Conservation (phyloP, 192 early-diverging fungal genomes). For the Umbelopsis ramanniana region DNA sequence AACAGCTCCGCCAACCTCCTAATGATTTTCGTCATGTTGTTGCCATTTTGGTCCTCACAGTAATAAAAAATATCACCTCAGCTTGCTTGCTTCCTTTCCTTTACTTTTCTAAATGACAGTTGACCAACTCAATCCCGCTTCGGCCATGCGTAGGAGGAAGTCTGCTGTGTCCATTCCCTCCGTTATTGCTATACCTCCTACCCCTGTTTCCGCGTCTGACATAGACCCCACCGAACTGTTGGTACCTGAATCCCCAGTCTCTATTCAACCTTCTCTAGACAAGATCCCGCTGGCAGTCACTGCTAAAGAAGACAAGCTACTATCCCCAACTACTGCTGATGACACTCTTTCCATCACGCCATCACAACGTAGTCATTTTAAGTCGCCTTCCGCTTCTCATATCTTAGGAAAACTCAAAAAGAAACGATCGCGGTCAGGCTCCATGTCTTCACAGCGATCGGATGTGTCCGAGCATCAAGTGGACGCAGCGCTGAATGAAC, state of each 20-base stretch:
- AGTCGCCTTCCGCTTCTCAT: conserved; percentile 4
- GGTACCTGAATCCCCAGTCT: neutral
- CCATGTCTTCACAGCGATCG: conserved; percentile 15
- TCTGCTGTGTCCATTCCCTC: neutral
- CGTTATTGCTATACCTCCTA: conserved; percentile 5
- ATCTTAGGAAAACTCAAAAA: conserved; percentile 7
- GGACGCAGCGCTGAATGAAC: neutral
- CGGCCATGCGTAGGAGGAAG: neutral
- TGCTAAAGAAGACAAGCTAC: neutral
- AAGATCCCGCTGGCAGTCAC: neutral
- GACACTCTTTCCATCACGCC: neutral
- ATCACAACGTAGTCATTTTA: neutral
- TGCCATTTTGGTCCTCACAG: conserved; percentile 3
- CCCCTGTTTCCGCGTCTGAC: neutral
- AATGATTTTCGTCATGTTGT: conserved; percentile 9
- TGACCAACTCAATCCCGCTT: neutral
- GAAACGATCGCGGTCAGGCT: conserved; percentile 16
- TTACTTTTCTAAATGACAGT: neutral
- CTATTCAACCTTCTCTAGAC: neutral
- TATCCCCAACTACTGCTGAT: neutral
- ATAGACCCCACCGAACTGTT: neutral
- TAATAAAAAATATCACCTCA: neutral
- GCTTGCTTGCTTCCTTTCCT: neutral
- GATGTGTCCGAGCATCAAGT: neutral
- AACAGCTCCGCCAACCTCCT: neutral